phyloP scores from a whole-genome alignment of 495 filamentous ascomycete genomes.

The Neurospora sp. region DNA sequence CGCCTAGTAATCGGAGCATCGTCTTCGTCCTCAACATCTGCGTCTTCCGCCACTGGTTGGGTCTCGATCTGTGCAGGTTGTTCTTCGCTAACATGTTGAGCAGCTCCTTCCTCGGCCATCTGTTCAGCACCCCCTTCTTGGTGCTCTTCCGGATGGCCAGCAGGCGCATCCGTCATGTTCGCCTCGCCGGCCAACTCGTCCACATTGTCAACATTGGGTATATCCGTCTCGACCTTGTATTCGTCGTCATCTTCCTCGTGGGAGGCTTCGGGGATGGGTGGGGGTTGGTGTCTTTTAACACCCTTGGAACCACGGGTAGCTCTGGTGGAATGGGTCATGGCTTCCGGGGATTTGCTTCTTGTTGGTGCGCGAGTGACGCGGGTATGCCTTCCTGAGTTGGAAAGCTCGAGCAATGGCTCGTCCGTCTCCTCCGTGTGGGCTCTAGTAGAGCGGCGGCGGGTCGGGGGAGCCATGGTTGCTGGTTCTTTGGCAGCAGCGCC shows the following conservation, averaged over 20 bases:
- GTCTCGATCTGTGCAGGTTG: slow-evolving; percentile 19
- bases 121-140: slow-evolving; percentile 1
- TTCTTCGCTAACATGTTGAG: slow-evolving; percentile 4
- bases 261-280: slow-evolving; percentile 48
- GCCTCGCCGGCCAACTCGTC: slow-evolving; percentile 5
- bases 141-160: background rate
- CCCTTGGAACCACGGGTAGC: slow-evolving; percentile 53
- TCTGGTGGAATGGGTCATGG: slow-evolving; percentile 29
- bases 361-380: slow-evolving; percentile 35
- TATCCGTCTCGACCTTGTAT: slow-evolving; percentile 18
- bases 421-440: slow-evolving; percentile 38
- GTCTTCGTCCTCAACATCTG: slow-evolving; percentile 60
- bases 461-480: slow-evolving; percentile 12
- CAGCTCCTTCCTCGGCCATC: slow-evolving; percentile 3
- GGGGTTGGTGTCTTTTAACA: slow-evolving; percentile 45
- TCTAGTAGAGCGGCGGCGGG: slow-evolving; percentile 33
- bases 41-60: slow-evolving; percentile 35
- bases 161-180: background rate
- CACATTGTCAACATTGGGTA: slow-evolving; percentile 20
- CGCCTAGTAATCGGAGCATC: slow-evolving; percentile 48
- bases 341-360: slow-evolving; percentile 57
- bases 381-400: slow-evolving; percentile 68
- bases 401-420: slow-evolving; percentile 41
- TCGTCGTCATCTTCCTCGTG: slow-evolving; percentile 26
- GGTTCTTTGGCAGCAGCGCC: slow-evolving; percentile 10